Conservation (phyloP, 1,284 basidiomycete genomes). For the Trametes polyzona region DNA sequence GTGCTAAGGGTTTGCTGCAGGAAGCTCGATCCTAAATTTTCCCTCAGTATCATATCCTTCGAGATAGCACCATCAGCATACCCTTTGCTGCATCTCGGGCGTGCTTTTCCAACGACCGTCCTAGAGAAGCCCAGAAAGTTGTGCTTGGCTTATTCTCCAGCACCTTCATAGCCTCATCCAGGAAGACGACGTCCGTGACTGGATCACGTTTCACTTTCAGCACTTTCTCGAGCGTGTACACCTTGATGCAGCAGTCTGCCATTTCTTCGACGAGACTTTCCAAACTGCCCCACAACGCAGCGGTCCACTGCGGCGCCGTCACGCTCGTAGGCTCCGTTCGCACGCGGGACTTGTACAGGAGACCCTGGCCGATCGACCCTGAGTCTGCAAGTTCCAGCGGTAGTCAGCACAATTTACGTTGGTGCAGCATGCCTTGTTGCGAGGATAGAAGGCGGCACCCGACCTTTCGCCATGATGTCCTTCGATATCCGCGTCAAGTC, state of each 20-base stretch:
- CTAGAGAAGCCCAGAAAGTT: slow-evolving; percentile 89
- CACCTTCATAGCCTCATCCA: slow-evolving; percentile 92
- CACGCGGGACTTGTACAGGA: slow-evolving; percentile 77
- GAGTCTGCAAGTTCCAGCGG: no score
- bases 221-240: slow-evolving; percentile 95
- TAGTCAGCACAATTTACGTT: neutral
- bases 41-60: neutral
- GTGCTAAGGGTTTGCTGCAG: slow-evolving; percentile 85
- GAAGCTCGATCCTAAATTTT: slow-evolving; percentile 69
- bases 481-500: slow-evolving; percentile 86
- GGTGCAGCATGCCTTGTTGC: neutral
- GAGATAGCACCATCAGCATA: slow-evolving; percentile 33
- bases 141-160: slow-evolving; percentile 90
- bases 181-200: slow-evolving; percentile 75
- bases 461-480: slow-evolving; percentile 80
- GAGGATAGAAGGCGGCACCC: slow-evolving; percentile 14
- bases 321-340: slow-evolving; percentile 84
- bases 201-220: slow-evolving; percentile 87
- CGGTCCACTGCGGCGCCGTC: slow-evolving; percentile 82
- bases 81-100: slow-evolving; percentile 78
- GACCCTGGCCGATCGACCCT: slow-evolving; percentile 43
- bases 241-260: slow-evolving; percentile 90
- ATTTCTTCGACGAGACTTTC: slow-evolving; percentile 89
- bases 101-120: slow-evolving; percentile 79
- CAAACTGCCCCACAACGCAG: slow-evolving; percentile 82